Evolutionary conservation across 306 rosid genomes (phyloP).

Genomic region (Hippophae gyantsensis): DNA sequence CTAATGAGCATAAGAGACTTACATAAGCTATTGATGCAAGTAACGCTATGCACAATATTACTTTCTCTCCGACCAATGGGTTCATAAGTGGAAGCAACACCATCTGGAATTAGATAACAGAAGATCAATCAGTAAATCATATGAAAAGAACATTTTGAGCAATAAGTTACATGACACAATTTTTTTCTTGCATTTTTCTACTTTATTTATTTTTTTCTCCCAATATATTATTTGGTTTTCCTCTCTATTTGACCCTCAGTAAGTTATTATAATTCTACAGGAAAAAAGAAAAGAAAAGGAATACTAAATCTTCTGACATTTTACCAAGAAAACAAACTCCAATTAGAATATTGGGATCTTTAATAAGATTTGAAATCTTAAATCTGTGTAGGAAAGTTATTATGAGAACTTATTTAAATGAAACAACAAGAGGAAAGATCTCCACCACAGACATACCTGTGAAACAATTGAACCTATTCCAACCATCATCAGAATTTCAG

Average conservation of each 20-base stretch:
- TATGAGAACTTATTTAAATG: neutral
- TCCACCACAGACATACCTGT: conserved; percentile 39
- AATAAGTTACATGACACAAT: too few species aligned
- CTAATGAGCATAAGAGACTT: conserved; percentile 17
- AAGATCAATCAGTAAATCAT: too few species aligned
- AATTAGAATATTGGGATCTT: neutral
- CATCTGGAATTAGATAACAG: conserved; percentile 35
- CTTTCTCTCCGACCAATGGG: conserved; percentile 76
- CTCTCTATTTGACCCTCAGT: too few species aligned
- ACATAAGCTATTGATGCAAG: conserved; percentile 77
- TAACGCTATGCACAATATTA: conserved; percentile 56
- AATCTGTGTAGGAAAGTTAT: neutral
- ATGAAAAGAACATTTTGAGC: too few species aligned
- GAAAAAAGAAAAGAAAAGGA: too few species aligned
- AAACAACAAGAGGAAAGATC: neutral
- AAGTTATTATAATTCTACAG: too few species aligned
- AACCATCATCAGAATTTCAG: conserved; percentile 61
- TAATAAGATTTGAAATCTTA: neutral
- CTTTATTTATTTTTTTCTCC: too few species aligned
- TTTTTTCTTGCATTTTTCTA: too few species aligned
- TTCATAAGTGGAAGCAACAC: conserved; percentile 64
- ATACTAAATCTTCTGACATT: neutral
- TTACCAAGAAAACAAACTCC: neutral
- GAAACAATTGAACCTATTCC: conserved; percentile 71
- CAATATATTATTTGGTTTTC: too few species aligned